Evolutionary conservation across 2,329 filamentous ascomycete genomes (phyloP).

Genomic region (Ceratocystis colombiana): DNA sequence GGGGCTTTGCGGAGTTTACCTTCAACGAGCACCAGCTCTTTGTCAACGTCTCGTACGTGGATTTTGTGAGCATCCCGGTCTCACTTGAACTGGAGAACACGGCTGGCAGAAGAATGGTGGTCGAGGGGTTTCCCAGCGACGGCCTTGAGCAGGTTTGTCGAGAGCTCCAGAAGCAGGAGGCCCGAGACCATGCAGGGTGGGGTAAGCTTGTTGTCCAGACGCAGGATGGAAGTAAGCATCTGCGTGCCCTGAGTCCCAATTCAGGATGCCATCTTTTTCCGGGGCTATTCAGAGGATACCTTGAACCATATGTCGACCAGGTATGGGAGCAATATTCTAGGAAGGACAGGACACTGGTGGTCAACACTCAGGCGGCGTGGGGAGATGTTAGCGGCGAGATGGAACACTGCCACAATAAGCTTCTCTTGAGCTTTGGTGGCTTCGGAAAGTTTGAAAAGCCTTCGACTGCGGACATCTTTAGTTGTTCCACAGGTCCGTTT

Average conservation of each 20-base stretch:
- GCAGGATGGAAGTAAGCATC: conserved; percentile 32
- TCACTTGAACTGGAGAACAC: conserved; percentile 44
- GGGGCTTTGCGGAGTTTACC: conserved; percentile 62
- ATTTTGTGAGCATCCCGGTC: conserved; percentile 61
- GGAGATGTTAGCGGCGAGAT: conserved; percentile 41
- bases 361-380: conserved; percentile 47
- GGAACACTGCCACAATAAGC: conserved; percentile 32
- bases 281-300: conserved; percentile 43
- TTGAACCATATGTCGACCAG: conserved; percentile 40
- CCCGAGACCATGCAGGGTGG: conserved; percentile 42
- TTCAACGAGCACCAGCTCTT: conserved; percentile 53
- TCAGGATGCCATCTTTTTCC: conserved; percentile 38
- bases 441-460: conserved; percentile 39
- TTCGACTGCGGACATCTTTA: conserved; percentile 41
- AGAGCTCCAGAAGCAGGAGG: conserved; percentile 39
- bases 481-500: conserved; percentile 49
- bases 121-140: conserved; percentile 41
- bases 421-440: conserved; percentile 33
- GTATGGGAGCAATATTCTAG: conserved; percentile 43
- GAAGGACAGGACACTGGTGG: conserved; percentile 34
- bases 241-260: conserved; percentile 47
- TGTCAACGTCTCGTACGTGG: conserved; percentile 63
- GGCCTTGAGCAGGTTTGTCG: conserved; percentile 40
- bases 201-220: conserved; percentile 41
- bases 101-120: conserved; percentile 37